Evolutionary conservation across 495 filamentous ascomycete genomes (phyloP), one percentile per base, ranked within the genome.

Genomic region (Bombardia bombarda): DNA sequence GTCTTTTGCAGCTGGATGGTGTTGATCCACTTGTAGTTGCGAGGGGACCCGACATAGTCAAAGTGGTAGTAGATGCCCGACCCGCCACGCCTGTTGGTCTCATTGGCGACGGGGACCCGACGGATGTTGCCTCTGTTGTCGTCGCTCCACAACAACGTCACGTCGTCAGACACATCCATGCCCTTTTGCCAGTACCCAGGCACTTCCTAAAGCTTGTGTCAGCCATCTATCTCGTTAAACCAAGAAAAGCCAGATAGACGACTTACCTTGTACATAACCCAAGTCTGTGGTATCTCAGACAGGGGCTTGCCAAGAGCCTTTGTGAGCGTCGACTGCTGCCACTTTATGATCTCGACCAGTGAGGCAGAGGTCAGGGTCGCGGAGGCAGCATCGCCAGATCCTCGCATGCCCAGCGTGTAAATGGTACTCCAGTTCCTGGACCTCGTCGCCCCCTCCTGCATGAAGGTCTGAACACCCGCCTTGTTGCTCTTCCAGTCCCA

Each of bases 51-150:
- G 17, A 80, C 76, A 51, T 74, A 84, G 52, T 85, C 79, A 44
- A 82, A 74, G 53, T 83, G 79, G 45, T 82, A 84, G 51, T 84
- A 84, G 32, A 83, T 72, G 17, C 81, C 78, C 26, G 78, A 72
- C 7, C 80, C 78, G 7, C 76, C 78, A 16, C 54, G 40, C 32
- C 81, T 58, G 14, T 46, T 55, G 0, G 61, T 72, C 51, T 84
- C 80, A 41, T 74, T 69, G 2, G 49, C 70, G 17, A 77, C 53
- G 1, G 82, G 82, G 18, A 84, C 63, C 17, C 78, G 63, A 19
- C 73, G 70, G 34, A 80, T 66, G 56, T 82, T 80, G 12, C 78
- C 78, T 54, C 70, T 75, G 51, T 83, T 85, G 53, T 85, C 81
- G 51, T 85, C 81, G 1, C 78, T 70, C 67, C 76, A 85, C 4